Base-by-base conservation (phyloP, 2,329 filamentous ascomycete genomes). In the Raffaelea ambrosiae region DNA sequence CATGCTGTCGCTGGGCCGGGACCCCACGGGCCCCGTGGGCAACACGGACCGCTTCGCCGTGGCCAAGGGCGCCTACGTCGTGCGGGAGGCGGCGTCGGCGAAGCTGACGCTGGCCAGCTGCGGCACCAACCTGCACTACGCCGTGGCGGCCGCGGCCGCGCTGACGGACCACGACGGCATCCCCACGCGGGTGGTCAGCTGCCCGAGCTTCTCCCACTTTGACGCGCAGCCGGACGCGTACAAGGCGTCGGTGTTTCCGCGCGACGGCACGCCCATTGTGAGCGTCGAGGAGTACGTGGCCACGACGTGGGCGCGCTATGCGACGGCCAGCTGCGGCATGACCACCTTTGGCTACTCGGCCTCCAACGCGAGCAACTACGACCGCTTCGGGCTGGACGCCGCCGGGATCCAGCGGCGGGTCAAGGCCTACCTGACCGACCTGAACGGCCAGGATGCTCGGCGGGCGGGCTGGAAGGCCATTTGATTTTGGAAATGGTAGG, bases 301-400 rank as follows among this genome's bases (percentile, higher is more conserved):
- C 0, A 69, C 68, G 8, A 66, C 67, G 2, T 76, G 71, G 72
- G 72, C 73, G 50, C 72, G 51, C 54, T 75, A 73, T 49, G 69
- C 67, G 0, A 69, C 73, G 52, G 70, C 69, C 0, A 69, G 64
- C 3, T 61, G 65, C 40, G 67, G 65, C 19, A 67, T 75, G 63
- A 68, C 64, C 42, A 57, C 59, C 0, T 76, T 69, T 46, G 71
- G 71, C 0, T 71, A 74, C 54, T 71, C 67, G 9, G 57, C 73
- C 36, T 70, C 70, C 0, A 67, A 70, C 16, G 63, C 65, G 46
- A 65, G 63, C 20, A 70, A 70, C 11, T 74, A 75, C 51, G 64
- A 67, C 39, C 61, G 67, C 23, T 75, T 76, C 52, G 68, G 70
- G 2, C 70, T 69, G 44, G 66, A 71, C 48, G 58, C 59, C 0